Evolutionary conservation across 2,329 filamentous ascomycete genomes (phyloP).

Genomic region (Talaromyces albobiverticillius): DNA sequence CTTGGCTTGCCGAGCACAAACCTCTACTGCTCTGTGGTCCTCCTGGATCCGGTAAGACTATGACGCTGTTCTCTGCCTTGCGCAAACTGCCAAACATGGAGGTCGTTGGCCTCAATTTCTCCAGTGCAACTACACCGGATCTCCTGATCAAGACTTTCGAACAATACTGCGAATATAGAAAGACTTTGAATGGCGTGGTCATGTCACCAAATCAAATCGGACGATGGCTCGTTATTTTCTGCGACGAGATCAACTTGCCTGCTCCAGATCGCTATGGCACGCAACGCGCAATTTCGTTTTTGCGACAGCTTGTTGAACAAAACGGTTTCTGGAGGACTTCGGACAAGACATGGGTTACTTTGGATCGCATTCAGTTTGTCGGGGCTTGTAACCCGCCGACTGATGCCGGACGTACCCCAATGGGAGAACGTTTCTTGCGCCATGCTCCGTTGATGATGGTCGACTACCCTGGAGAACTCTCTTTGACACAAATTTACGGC

Average conservation of each 20-base stretch:
- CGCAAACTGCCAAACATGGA: slow-evolving; percentile 98
- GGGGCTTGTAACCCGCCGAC: slow-evolving; percentile 98
- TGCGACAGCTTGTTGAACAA: slow-evolving; percentile 95
- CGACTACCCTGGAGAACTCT: slow-evolving; percentile 94
- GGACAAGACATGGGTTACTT: slow-evolving; percentile 95
- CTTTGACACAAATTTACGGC: slow-evolving; percentile 94
- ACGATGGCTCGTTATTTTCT: slow-evolving; percentile 97
- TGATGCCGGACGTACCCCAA: slow-evolving; percentile 90
- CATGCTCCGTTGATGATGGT: slow-evolving; percentile 99
- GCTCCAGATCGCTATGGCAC: slow-evolving; percentile 97
- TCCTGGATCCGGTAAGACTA: slow-evolving; percentile 98
- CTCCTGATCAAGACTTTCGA: slow-evolving; percentile 98
- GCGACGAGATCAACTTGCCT: slow-evolving; percentile 98
- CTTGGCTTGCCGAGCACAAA: slow-evolving; percentile 98
- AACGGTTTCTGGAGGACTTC: slow-evolving; percentile 98
- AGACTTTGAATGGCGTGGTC: slow-evolving; percentile 93
- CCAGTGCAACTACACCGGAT: slow-evolving; percentile 95
- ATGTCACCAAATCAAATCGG: slow-evolving; percentile 96
- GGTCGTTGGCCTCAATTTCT: slow-evolving; percentile 98
- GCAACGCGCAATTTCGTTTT: slow-evolving; percentile 93
- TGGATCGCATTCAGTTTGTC: slow-evolving; percentile 98
- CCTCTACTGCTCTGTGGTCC: slow-evolving; percentile 93
- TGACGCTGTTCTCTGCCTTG: slow-evolving; percentile 97
- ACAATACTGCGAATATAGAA: slow-evolving; percentile 99
- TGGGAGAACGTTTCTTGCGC: slow-evolving; percentile 89